Conservation (phyloP, 495 filamentous ascomycete species). For the Penicillium malachiteum region DNA sequence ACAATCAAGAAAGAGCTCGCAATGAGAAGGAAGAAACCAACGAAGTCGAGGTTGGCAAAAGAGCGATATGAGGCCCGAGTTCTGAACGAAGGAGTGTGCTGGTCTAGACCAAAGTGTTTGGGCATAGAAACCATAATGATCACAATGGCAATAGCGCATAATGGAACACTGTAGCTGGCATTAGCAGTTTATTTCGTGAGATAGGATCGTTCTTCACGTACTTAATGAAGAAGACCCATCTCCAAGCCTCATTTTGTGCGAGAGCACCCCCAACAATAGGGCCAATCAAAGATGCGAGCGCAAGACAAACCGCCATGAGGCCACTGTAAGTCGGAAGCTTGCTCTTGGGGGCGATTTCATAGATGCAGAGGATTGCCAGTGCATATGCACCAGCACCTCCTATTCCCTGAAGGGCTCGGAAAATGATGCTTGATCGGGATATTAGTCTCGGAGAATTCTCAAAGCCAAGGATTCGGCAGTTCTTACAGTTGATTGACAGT, state of each 20-base stretch:
- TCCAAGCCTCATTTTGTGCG: conserved; percentile 53
- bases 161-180: conserved; percentile 14
- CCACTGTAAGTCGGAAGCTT: conserved; percentile 45
- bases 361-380: conserved; percentile 45
- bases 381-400: conserved; percentile 55
- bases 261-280: conserved; percentile 65
- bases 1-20: conserved; percentile 55
- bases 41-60: conserved; percentile 49
- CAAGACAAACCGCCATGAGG: conserved; percentile 46
- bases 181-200: neutral
- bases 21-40: conserved; percentile 55
- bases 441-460: neutral
- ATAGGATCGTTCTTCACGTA: conserved; percentile 11
- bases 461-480: neutral
- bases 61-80: conserved; percentile 29
- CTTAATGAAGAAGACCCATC: conserved; percentile 66
- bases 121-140: conserved; percentile 27
- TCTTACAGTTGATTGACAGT: conserved; percentile 54
- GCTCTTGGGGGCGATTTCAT: conserved; percentile 49
- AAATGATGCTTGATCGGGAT: conserved; percentile 43
- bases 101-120: conserved; percentile 27
- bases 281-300: conserved; percentile 35
- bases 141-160: conserved; percentile 22
- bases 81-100: conserved; percentile 27
- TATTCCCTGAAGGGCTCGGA: conserved; percentile 57